phyloP scores from a whole-genome alignment of 2,329 filamentous ascomycete species.

The Penicillium sp. region DNA sequence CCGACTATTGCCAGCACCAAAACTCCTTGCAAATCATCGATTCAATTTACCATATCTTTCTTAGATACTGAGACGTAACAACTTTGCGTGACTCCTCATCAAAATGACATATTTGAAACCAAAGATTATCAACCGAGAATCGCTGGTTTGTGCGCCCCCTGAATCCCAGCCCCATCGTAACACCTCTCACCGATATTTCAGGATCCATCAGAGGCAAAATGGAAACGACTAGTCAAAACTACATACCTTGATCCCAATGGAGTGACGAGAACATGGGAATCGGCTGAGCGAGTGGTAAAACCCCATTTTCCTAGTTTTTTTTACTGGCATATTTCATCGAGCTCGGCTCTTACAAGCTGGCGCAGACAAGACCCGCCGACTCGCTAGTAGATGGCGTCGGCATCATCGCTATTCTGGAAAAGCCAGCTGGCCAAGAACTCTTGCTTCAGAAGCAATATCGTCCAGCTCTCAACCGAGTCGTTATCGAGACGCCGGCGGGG shows the following conservation, averaged over 20 bases:
- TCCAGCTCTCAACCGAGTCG: conserved; percentile 60
- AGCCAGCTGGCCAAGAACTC: conserved; percentile 52
- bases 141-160: not conserved
- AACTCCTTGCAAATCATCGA: not conserved
- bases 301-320: not conserved
- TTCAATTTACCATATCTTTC: not conserved
- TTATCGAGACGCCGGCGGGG: conserved; percentile 64
- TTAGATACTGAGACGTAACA: too few species aligned
- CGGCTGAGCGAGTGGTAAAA: conserved; percentile 45
- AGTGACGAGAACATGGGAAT: conserved; percentile 47
- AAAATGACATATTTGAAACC: not conserved
- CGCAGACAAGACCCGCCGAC: conserved; percentile 14
- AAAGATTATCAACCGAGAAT: not conserved
- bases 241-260: conserved; percentile 47
- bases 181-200: conserved; percentile 17
- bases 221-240: conserved; percentile 46
- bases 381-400: conserved; percentile 55
- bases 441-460: conserved; percentile 64
- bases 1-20: not conserved
- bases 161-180: not conserved
- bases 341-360: not conserved
- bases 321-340: too few species aligned
- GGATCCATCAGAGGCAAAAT: conserved; percentile 44
- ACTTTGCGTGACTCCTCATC: not conserved
- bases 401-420: conserved; percentile 61